These are phyloP conservation scores for Plasmodium cynomolgi DNA, from an alignment of 169 alveolate species.

Conservation along the genomic window DNA sequence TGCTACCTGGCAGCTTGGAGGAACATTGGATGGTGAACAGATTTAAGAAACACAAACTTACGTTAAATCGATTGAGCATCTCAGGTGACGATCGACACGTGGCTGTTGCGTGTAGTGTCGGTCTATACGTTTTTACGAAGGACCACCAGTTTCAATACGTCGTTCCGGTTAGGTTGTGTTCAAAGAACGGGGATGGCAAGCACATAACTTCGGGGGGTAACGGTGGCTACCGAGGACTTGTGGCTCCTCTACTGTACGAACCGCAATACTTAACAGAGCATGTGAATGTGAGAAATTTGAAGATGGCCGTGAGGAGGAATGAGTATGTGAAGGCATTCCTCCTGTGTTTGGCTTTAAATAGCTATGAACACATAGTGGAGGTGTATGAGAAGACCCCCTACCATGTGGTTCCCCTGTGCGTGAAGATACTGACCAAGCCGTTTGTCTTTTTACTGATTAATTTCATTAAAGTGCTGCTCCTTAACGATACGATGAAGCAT, in stretches of 20 bases:
- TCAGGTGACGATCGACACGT: constrained; percentile 79
- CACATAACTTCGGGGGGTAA: constrained; percentile 10
- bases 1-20: constrained; percentile 54
- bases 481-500: constrained; percentile 68
- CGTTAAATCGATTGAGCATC: constrained; percentile 47
- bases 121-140: constrained; percentile 73
- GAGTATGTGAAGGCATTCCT: constrained; percentile 84
- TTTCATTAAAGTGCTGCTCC: constrained; percentile 69
- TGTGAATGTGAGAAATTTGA: constrained; percentile 81
- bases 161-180: neutral
- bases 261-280: constrained; percentile 86
- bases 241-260: constrained; percentile 74
- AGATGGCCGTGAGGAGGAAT: constrained; percentile 75
- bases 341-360: constrained; percentile 86
- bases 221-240: constrained; percentile 48
- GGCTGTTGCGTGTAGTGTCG: constrained; percentile 77
- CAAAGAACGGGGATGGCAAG: neutral
- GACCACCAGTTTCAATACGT: constrained; percentile 75
- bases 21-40: constrained; percentile 29
- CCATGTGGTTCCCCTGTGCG: constrained; percentile 68
- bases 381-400: constrained; percentile 83
- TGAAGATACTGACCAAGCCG: constrained; percentile 54
- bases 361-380: constrained; percentile 80
- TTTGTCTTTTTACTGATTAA: constrained; percentile 59
- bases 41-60: constrained; percentile 60